Evolutionary conservation across 306 rosid species (phyloP).

Genomic region (Mucuna pruriens): DNA sequence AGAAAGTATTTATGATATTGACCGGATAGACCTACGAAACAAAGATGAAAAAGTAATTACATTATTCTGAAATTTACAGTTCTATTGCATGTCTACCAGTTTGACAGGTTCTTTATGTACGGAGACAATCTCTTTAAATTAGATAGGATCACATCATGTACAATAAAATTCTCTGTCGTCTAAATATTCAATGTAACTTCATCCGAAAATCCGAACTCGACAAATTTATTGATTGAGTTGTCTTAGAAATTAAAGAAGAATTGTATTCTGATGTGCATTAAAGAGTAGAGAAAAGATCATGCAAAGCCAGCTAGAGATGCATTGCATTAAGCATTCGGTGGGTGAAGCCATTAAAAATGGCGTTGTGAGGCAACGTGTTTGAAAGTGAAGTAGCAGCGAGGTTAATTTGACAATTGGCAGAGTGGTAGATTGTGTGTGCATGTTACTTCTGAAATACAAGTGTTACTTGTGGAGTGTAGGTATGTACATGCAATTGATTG

Average conservation of each 20-base stretch:
- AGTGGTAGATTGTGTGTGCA: neutral
- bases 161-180: too few species aligned
- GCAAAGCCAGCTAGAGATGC: neutral
- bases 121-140: too few species aligned
- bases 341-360: neutral
- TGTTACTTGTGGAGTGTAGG: too few species aligned
- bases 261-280: neutral
- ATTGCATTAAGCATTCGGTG: neutral
- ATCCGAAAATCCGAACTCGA: too few species aligned
- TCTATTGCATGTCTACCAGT: neutral
- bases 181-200: too few species aligned
- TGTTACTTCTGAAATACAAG: neutral
- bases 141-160: too few species aligned
- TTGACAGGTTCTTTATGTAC: too few species aligned
- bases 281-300: neutral
- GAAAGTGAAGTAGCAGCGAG: neutral
- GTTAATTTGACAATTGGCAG: neutral
- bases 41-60: neutral
- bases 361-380: neutral
- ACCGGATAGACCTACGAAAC: neutral
- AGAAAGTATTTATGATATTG: too few species aligned
- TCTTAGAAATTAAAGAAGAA: neutral
- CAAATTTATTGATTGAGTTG: neutral
- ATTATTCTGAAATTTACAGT: too few species aligned
- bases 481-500: too few species aligned